Evolutionary conservation across 2,329 filamentous ascomycete species (phyloP).

Genomic region (Sclerotinia nivalis): DNA sequence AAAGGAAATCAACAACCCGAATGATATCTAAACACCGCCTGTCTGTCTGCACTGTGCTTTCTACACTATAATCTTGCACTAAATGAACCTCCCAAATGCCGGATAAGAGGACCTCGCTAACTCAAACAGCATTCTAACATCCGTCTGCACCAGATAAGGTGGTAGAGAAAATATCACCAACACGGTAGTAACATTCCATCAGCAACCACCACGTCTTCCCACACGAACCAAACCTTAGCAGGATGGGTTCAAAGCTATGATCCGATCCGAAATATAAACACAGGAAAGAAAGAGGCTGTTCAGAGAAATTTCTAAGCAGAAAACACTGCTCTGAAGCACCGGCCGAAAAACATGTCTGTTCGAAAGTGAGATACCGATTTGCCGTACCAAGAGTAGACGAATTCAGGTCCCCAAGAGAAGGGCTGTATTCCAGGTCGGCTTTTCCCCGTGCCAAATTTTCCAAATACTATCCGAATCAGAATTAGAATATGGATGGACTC

Average conservation of each 20-base stretch:
- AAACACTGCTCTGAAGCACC: not conserved
- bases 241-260: not conserved
- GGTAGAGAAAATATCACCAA: not conserved
- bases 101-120: no score
- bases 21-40: not conserved
- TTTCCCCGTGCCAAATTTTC: not conserved
- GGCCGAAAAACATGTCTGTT: no score
- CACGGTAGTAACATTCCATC: not conserved
- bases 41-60: not conserved
- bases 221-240: not conserved
- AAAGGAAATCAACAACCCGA: not conserved
- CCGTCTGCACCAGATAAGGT: not conserved
- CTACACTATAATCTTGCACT: no score
- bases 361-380: no score
- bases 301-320: no score
- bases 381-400: no score
- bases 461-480: not conserved
- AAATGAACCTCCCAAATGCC: not conserved
- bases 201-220: not conserved
- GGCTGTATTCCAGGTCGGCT: no score
- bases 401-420: no score
- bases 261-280: no score
- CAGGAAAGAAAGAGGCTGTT: accelerated
- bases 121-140: not conserved
- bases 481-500: not conserved